Evolutionary conservation across 1,139 yeast genomes (phyloP), one percentile per base, ranked within the genome.

Genomic region (Suhomyces taliae): DNA sequence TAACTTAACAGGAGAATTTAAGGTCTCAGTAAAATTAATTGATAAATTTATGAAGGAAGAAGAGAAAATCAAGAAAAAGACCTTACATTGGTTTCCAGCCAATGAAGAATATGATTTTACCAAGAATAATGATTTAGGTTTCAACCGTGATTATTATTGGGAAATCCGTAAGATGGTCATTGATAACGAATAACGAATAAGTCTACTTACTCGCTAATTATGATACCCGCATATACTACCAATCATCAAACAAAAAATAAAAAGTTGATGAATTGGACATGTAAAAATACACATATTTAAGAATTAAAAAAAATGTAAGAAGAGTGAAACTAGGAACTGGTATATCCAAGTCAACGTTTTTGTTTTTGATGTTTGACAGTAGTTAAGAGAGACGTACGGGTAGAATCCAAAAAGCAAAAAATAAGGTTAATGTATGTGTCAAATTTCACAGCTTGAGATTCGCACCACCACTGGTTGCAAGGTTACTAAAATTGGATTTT

Each of bases 131-230:
- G 47, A 40, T 5, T 8, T 12, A 4, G 46, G 46, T 3, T 41
- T 39, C 50, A 72, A 67, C 47, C 59, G 67, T 33, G 81, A 77
- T 38, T 71, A 76, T 57, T 67, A 74, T 54, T 74, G 80, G 74
- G 86, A 81, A 55, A 79, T 81, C 39, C 63, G 85, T 39, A 72
- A 73, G 49, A 72, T 81, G 79, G 82, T 81, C 4, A 67, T 74
- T 53, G 79, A 74, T 45, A 65, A 67, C 46, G 68, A 65, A 41
- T 50, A 41, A 46, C 34, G 40, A 45, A 7, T 11, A 29, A 29
- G 32, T 9, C 31, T 37, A 36, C 39, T 7, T 43, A 34, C n/a
- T 35, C 6, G 38, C 45, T 34, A 29, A 41, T 37, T 12, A 34
- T 19, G 45, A 40, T 40, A 40, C 43, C 40, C 36, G 15, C 15